Percentiles rank a stretch among this genome's conserved stretches.
phyloP scores from a whole-genome alignment of 1,284 basidiomycete genomes.

The Volvariella volvacea region DNA sequence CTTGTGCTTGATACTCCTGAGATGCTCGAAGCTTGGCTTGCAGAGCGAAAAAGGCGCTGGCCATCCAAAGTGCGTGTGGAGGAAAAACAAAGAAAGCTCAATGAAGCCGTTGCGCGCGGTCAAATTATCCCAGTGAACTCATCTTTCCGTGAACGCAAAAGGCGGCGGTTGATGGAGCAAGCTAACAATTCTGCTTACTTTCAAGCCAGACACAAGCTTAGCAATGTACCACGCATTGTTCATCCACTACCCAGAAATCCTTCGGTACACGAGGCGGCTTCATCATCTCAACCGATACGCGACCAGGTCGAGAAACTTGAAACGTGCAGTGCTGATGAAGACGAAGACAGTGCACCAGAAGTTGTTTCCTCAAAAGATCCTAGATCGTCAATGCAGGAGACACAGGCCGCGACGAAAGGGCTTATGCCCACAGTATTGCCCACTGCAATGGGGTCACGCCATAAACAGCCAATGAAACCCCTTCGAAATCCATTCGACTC shows the following conservation, averaged over 20 bases:
- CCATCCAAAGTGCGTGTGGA: conserved; percentile 64
- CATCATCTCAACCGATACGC: no score
- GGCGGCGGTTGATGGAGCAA: conserved; percentile 13
- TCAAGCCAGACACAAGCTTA: no score
- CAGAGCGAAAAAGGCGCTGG: conserved; percentile 80
- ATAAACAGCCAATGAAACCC: conserved; percentile 42
- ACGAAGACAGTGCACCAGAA: conserved; percentile 49
- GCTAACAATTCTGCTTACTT: no score
- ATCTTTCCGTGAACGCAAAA: conserved; percentile 28
- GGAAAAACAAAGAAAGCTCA: conserved; percentile 70
- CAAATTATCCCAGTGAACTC: conserved; percentile 54
- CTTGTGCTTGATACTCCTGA: conserved; percentile 76
- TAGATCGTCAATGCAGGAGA: conserved; percentile 1
- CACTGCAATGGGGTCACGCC: no score
- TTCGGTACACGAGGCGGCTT: no score
- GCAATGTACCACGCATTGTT: no score
- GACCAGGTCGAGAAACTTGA: background rate
- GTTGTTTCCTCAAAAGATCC: conserved; percentile 50
- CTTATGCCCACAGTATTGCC: no score
- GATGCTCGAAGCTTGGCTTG: conserved; percentile 78
- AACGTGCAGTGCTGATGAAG: conserved; percentile 17
- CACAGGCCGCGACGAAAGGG: no score
- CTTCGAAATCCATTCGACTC: conserved; percentile 64
- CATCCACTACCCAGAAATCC: no score
- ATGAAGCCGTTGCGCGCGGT: conserved; percentile 75